phyloP scores from a whole-genome alignment of 768 basidiomycete species.

The Coprinellus micaceus region DNA sequence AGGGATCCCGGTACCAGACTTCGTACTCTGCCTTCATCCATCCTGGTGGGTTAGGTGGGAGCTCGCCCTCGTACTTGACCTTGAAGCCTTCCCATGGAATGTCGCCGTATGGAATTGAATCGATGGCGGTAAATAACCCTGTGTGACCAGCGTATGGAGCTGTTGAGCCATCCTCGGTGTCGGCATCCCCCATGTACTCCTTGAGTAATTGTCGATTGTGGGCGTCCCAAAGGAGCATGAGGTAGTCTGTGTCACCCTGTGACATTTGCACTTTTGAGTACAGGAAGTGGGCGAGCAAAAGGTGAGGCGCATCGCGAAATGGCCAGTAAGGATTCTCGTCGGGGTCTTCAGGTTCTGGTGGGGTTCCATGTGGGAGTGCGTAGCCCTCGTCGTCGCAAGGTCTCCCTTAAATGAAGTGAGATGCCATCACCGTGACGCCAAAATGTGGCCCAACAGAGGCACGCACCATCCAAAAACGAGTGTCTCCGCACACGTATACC shows the following conservation, averaged over 20 bases:
- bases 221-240: slow-evolving; percentile 11
- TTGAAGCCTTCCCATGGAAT: slow-evolving; percentile 35
- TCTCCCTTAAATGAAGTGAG: no score
- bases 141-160: slow-evolving; percentile 28
- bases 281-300: slow-evolving; percentile 18
- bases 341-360: background rate
- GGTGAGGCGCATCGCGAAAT: background rate
- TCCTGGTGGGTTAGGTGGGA: slow-evolving; percentile 14
- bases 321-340: background rate
- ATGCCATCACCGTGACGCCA: background rate
- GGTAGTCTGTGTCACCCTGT: slow-evolving; percentile 18
- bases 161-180: slow-evolving; percentile 8
- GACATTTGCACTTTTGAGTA: slow-evolving; percentile 17
- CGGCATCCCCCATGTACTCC: slow-evolving; percentile 12
- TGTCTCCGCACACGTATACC: background rate
- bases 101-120: slow-evolving; percentile 30
- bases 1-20: slow-evolving; percentile 32
- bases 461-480: background rate
- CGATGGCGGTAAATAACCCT: slow-evolving; percentile 32
- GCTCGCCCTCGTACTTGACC: slow-evolving; percentile 22
- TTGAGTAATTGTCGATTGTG: slow-evolving; percentile 5
- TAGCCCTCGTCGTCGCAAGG: background rate
- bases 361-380: background rate
- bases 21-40: slow-evolving; percentile 31
- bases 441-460: background rate